phyloP scores from a whole-genome alignment of 2,329 filamentous ascomycete species.

The Trichoderma brevicompactum region DNA sequence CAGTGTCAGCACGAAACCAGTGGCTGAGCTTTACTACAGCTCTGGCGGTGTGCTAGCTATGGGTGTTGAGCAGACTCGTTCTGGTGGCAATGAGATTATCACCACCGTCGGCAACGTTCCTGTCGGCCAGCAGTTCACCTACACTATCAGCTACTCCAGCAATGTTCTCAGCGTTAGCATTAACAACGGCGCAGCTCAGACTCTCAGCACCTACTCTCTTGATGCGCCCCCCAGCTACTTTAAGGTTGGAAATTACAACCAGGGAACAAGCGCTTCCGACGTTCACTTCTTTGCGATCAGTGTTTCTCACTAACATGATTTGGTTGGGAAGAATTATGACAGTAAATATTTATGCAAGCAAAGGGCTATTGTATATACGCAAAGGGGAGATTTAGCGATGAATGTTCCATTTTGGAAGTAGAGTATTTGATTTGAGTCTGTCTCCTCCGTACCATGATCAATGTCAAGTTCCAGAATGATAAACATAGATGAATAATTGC shows the following conservation, averaged over 20 bases:
- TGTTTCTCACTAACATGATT: slow-evolving; percentile 37
- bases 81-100: slow-evolving; percentile 40
- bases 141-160: slow-evolving; percentile 46
- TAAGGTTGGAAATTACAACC: slow-evolving; percentile 47
- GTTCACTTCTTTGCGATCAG: slow-evolving; percentile 35
- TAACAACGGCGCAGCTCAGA: slow-evolving; percentile 36
- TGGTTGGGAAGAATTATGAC: background rate
- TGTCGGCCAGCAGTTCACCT: slow-evolving; percentile 44
- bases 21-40: slow-evolving; percentile 47
- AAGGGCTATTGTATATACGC: slow-evolving; percentile 3
- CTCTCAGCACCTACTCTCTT: slow-evolving; percentile 39
- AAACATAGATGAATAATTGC: background rate
- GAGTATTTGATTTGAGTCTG: background rate
- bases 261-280: slow-evolving; percentile 38
- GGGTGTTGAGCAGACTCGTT: slow-evolving; percentile 43
- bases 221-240: slow-evolving; percentile 43
- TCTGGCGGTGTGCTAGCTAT: slow-evolving; percentile 41
- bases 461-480: background rate
- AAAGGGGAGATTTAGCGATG: background rate
- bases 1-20: slow-evolving; percentile 44
- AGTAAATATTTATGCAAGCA: background rate
- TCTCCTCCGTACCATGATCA: background rate
- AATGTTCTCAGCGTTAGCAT: slow-evolving; percentile 41
- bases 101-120: slow-evolving; percentile 43
- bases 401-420: background rate